Evolutionary conservation across 768 basidiomycete genomes (phyloP).

Genomic region (Xerocomellus amylosporus): DNA sequence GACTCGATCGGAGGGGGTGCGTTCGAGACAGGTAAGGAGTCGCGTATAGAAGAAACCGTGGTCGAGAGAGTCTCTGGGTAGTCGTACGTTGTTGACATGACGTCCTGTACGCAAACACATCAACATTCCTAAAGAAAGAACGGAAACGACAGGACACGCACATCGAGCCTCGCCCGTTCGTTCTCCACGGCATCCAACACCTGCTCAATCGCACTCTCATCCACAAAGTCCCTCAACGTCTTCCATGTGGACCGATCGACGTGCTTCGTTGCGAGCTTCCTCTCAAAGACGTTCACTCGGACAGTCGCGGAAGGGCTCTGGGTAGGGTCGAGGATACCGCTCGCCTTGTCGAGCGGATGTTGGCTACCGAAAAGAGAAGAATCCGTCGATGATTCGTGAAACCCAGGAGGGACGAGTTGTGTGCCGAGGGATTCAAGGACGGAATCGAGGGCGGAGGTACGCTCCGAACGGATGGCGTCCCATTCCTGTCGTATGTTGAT

Average conservation of each 20-base stretch:
- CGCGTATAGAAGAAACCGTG: constrained; percentile 55
- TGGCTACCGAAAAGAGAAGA: constrained; percentile 83
- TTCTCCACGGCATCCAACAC: constrained; percentile 69
- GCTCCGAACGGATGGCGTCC: constrained; percentile 61
- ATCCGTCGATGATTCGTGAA: constrained; percentile 62
- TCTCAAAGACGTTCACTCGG: constrained; percentile 21
- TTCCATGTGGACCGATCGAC: constrained; percentile 67
- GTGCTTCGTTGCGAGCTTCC: constrained; percentile 17
- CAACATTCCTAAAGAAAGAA: neutral
- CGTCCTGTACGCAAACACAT: constrained; percentile 41
- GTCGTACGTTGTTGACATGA: constrained; percentile 59
- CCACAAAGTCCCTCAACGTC: constrained; percentile 81
- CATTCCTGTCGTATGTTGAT: constrained; percentile 50
- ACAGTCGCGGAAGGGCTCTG: constrained; percentile 33
- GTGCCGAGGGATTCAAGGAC: constrained; percentile 70
- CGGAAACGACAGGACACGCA: constrained; percentile 34
- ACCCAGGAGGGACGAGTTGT: constrained; percentile 75
- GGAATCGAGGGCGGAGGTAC: constrained; percentile 59
- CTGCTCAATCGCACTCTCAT: constrained; percentile 79
- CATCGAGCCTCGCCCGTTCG: constrained; percentile 66
- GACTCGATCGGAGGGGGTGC: constrained; percentile 43
- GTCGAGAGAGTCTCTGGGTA: constrained; percentile 62
- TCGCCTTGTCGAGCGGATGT: constrained; percentile 45
- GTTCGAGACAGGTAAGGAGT: constrained; percentile 44
- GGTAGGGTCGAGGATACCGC: constrained; percentile 39